Evolutionary conservation across 2,329 filamentous ascomycete species (phyloP), one percentile per base, ranked within the genome.

Genomic region (Calonectria leucothoes): DNA sequence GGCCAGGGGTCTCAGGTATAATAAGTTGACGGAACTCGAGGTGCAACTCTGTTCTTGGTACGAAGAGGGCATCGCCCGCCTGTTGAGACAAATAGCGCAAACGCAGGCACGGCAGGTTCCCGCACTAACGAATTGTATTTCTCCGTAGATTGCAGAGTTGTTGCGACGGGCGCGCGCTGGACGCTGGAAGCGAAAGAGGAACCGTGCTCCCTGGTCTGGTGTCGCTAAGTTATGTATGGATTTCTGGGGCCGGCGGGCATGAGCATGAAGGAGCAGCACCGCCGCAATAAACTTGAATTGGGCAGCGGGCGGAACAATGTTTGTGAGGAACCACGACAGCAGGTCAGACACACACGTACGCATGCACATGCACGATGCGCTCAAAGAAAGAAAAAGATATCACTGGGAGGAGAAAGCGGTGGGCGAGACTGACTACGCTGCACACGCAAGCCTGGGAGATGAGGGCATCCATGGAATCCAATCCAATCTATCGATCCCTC

Each of bases 1-100:
- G 68, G 45, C 33, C 59, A 70, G 64, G 67, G 67, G 71, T 74
- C 71, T 73, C 74, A 73, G 71, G 69, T 73, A 69, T 74, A 65
- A 23, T 64, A 49, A 48, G 48, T 45, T 57, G 61, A 31, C 63
- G 45, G 61, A 66, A 23, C n/a, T 39, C 25, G 66, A 42, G 29
- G 27, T 49, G 31, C 49, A 63, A 64, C 65, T 52, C 64, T 68
- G 69, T 65, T 57, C 51, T 27, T 11, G 49, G 63, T 48, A 70
- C 39, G 59, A 37, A 51, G 59, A 67, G 35, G 31, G 63, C 29
- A 66, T 48, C 69, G 45, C 29, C 63, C 37, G 65, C 39, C 45
- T 61, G 59, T 52, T 49, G 39, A 69, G 66, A 74, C 70, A 69
- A 74, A 72, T 74, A 48, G 42, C 57, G 70, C 70, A 72, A 57